Base-by-base conservation (phyloP, 768 basidiomycete species). In the Boletus sensibilis region DNA sequence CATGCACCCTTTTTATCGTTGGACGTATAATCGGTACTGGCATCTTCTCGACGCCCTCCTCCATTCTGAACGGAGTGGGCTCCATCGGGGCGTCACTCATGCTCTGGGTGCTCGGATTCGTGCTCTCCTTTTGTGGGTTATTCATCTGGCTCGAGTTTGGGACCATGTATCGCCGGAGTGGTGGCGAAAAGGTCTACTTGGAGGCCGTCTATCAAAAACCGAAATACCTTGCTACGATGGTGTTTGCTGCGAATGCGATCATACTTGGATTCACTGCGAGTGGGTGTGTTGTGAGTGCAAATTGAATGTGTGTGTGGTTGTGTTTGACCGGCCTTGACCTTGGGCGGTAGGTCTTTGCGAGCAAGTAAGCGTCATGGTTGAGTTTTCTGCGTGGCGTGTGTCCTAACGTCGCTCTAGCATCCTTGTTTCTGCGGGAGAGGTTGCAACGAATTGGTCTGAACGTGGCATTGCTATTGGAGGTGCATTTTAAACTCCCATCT, bases 91-190 rank as follows among this genome's bases (percentile, higher is more conserved):
- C 84, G 1, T 84, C 82, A 0, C 70, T 85, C 47, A 78, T 85
- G 78, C 78, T 84, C 20, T 86, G 83, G 84, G 79, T 85, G 1
- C 78, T 84, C 21, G 84, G 84, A 5, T 83, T 84, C 61, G 60
- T 78, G 1, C 74, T 85, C 3, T 84, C 83, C 0, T 81, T 80
- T 57, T 85, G 81, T 51, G 83, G 83, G 0, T 68, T 84, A 12
- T 84, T 85, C 63, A 79, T 85, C 53, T 85, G 82, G 82, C 78
- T 85, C 23, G 83, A 86, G 56, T 79, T 79, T 45, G 85, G 84
- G 7, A 81, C 82, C 3, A 85, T 85, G 84, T 82, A 78, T 56
- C 84, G 83, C 4, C 76, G 83, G 1, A 82, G 80, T 13, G 83
- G 84, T 11, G 83, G 83, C 7, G 84, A 85, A 64, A 84, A 86